Conservation (phyloP, 2,329 filamentous ascomycete genomes). For the Sphaerulina musiva region DNA sequence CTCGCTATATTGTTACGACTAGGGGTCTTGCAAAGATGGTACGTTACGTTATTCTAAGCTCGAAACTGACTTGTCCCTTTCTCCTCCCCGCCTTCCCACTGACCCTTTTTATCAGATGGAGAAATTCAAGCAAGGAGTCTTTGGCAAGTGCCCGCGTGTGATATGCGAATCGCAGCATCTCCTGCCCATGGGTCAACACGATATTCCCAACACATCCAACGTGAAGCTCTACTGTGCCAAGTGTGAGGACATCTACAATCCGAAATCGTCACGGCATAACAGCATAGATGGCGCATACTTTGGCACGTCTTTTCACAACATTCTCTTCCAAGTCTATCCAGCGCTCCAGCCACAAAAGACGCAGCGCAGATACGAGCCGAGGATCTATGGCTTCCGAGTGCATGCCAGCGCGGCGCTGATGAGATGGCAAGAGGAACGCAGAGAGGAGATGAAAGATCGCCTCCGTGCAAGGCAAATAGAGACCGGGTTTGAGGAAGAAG, state of each 20-base stretch:
- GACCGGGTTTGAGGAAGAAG: slow-evolving; percentile 68
- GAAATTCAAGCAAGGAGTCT: slow-evolving; percentile 97
- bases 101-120: slow-evolving; percentile 61
- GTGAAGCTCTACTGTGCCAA: slow-evolving; percentile 96
- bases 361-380: slow-evolving; percentile 76
- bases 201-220: slow-evolving; percentile 77
- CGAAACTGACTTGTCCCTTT: not conserved
- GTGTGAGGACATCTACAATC: slow-evolving; percentile 98
- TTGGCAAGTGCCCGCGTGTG: slow-evolving; percentile 95
- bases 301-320: slow-evolving; percentile 96
- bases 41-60: slow-evolving; percentile 44
- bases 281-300: slow-evolving; percentile 97
- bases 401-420: slow-evolving; percentile 82
- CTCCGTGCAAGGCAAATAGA: slow-evolving; percentile 65
- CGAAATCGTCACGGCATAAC: slow-evolving; percentile 92
- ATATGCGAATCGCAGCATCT: slow-evolving; percentile 90
- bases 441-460: slow-evolving; percentile 74
- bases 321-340: slow-evolving; percentile 97
- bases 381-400: slow-evolving; percentile 91
- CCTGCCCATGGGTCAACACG: slow-evolving; percentile 88
- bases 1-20: slow-evolving; percentile 93
- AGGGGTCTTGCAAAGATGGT: slow-evolving; percentile 95
- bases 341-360: slow-evolving; percentile 81
- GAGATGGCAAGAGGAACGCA: slow-evolving; percentile 79
- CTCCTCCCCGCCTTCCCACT: not conserved